Base-by-base conservation (phyloP, 805 yeast species). In the Cyberlindnera euphorbiiphila region DNA sequence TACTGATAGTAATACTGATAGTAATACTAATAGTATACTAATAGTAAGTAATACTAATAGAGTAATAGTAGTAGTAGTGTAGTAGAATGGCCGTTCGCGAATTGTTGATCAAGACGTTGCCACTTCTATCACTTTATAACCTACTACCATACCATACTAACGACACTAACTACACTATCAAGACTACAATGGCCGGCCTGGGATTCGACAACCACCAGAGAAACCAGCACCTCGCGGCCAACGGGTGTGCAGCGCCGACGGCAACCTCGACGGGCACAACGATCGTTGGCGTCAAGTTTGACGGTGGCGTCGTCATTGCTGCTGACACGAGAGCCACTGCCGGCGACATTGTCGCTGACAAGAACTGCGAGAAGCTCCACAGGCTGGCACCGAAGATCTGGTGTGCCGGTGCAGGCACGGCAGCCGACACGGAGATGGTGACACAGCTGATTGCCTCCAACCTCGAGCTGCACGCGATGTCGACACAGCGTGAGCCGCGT, bases 401-500 rank as follows among this genome's bases (percentile, higher is more conserved):
- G 97, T 91, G 98, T 78, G 98, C 98, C 36, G 98, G 98, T 56
- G 98, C 98, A 4, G 98, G 98, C 62, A 93, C 98, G n/a, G 98
- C 98, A 21, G 98, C 98, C 7, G 98, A 93, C 61, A 93, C 97
- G 10, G 98, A 93, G 62, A 87, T 88, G 79, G 98, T 93, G 26
- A 93, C 98, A 5, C 96, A 88, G 62, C 71, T 93, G 57, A 88
- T 88, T 50, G 78, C 87, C 25, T 85, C 96, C 25, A 89, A 91
- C 60, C 68, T 93, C 47, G 98, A 93, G 64, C 69, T 93, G 45
- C 98, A 91, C 62, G 71, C 94, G 8, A 69, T 88, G 64, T 79
- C 83, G 53, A 80, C 91, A 23, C 79, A 79, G 43, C 78, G 98
- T 51, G 78, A 80, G 51, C 98, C 98, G 29, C 72, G 98, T 51